These are phyloP conservation scores for Apiospora pterosperma DNA, from an alignment of 2,329 filamentous ascomycete species.

Conservation along the genomic window DNA sequence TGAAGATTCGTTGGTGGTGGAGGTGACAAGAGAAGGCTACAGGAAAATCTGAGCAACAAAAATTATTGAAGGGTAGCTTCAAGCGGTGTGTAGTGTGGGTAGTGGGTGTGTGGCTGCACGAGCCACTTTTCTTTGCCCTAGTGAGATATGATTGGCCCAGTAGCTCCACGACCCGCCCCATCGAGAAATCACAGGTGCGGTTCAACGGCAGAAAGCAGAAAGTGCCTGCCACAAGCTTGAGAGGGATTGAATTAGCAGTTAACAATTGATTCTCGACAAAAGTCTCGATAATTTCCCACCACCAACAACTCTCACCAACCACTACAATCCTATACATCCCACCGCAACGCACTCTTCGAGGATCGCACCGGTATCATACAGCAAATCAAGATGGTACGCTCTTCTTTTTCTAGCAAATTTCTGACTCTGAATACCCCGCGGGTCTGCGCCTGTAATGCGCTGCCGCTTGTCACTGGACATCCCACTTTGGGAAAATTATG, in stretches of 20 bases:
- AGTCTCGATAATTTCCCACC: slow-evolving; percentile 16
- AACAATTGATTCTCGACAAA: slow-evolving; percentile 15
- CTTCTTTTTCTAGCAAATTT: background rate
- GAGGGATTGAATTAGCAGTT: slow-evolving; percentile 14
- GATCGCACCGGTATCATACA: slow-evolving; percentile 60
- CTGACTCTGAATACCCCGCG: background rate
- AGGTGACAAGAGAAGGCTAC: slow-evolving; percentile 16
- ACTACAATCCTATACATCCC: slow-evolving; percentile 20
- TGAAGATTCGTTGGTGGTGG: slow-evolving; percentile 21
- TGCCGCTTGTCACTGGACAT: background rate
- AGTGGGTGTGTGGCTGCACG: slow-evolving; percentile 5
- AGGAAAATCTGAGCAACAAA: slow-evolving; percentile 14
- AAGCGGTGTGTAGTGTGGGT: slow-evolving; percentile 2
- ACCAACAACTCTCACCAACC: slow-evolving; percentile 17
- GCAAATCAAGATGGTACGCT: slow-evolving; percentile 56
- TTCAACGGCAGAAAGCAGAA: background rate
- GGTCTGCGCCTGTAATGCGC: background rate
- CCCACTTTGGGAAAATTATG: background rate
- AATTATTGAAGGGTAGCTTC: slow-evolving; percentile 21
- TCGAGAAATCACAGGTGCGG: background rate
- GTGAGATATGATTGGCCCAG: slow-evolving; percentile 8
- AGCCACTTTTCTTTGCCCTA: slow-evolving; percentile 10
- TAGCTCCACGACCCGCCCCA: background rate
- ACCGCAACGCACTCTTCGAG: slow-evolving; percentile 54
- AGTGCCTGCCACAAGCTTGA: slow-evolving; percentile 1